These are phyloP conservation scores for Pseudoturritis turrita DNA, from an alignment of 345 rosid genomes.

Conservation along the genomic window DNA sequence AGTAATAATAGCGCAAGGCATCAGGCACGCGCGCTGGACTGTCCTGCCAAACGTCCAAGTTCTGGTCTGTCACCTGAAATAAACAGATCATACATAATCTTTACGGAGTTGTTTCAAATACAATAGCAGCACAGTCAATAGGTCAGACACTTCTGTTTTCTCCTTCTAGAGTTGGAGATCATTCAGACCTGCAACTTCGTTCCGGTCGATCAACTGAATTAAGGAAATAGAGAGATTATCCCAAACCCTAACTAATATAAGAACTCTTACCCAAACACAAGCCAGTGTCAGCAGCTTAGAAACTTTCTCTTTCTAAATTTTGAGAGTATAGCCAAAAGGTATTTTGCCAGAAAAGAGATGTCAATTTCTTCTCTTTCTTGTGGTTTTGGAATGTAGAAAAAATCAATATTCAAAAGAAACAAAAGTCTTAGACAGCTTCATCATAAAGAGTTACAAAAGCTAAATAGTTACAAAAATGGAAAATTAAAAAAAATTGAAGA, in stretches of 20 bases:
- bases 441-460: not conserved
- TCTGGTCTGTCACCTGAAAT: slow-evolving; percentile 88
- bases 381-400: not conserved
- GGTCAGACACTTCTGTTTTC: not conserved
- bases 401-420: not conserved
- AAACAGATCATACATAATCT: slow-evolving; percentile 5
- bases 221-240: not conserved
- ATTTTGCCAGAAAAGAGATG: not conserved
- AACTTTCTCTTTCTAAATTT: not conserved
- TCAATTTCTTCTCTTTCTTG: not conserved
- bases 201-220: not conserved
- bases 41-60: slow-evolving; percentile 82
- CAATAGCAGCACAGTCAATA: not conserved
- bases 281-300: not conserved
- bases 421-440: not conserved
- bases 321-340: slow-evolving; percentile 1
- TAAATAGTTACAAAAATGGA: not conserved
- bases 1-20: slow-evolving; percentile 92
- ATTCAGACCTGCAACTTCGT: not conserved
- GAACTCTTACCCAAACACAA: slow-evolving; percentile 1
- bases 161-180: not conserved
- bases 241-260: not conserved
- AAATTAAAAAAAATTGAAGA: not conserved
- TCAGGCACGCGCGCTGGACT: slow-evolving; percentile 84
- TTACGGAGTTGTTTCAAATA: not conserved